Base-by-base conservation (phyloP, 2,329 filamentous ascomycete genomes). In the Sclerotiophoma versabilis region DNA sequence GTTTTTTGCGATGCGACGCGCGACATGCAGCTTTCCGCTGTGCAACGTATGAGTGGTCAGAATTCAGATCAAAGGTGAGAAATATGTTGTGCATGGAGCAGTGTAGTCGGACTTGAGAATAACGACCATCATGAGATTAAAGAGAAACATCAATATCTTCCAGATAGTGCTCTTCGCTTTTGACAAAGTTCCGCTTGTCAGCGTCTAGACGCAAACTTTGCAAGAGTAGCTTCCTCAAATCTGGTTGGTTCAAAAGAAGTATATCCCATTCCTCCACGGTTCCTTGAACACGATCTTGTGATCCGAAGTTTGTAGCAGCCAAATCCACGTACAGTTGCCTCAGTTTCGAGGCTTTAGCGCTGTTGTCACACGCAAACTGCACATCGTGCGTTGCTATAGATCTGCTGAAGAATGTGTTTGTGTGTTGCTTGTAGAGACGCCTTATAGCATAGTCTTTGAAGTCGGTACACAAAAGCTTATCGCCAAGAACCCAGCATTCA, bases 381-480 rank as follows among this genome's bases (percentile, higher is more conserved):
- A 60, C 47, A 26, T 62, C 38, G 30, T 37, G 8, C 8, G 52
- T 38, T 7, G 49, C 26, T 7, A 62, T 32, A n/a, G 54, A n/a
- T 20, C 45, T n/a, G 80, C 78, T 25, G 53, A 58, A 37, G 57
- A 62, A 23, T 64, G 20, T 33, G 42, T 9, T 32, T 37, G 44
- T 19, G 15, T 58, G 38, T 15, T 49, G 44, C 10, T 22, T 17
- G 12, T 58, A 45, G 5, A 62, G 41, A 30, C 43, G 48, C 19
- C 30, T 29, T 54, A 62, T 60, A 9, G 59, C 59, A n/a, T 59
- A 44, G 26, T 54, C 52, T 37, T 59, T 59, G 54, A 62, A 59
- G 9, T 46, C 42, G 6, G 34, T 47, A 23, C 42, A 56, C n/a
- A 49, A 25, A 2, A 58, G 33, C 50, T 54, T 59, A 19, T 62